Evolutionary conservation across 306 rosid species (phyloP).

Genomic region (Quercus suber): DNA sequence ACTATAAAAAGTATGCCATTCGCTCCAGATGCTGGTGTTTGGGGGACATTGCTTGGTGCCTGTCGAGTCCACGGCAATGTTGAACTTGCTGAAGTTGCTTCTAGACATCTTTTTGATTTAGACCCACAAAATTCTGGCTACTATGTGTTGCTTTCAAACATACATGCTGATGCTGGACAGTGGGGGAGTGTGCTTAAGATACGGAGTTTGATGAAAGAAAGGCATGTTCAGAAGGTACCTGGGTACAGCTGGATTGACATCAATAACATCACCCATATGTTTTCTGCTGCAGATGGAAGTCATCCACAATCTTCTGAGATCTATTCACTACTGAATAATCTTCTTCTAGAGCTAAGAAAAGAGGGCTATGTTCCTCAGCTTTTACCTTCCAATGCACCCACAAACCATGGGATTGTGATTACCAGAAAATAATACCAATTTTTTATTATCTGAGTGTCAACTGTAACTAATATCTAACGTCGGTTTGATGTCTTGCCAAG

Average conservation of each 20-base stretch:
- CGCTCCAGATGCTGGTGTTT: constrained; percentile 78
- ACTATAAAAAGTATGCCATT: constrained; percentile 69
- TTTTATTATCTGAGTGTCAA: neutral
- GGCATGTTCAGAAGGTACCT: constrained; percentile 69
- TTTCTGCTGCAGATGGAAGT: constrained; percentile 70
- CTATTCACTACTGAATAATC: constrained; percentile 46
- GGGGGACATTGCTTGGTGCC: constrained; percentile 89
- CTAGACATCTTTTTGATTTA: constrained; percentile 54
- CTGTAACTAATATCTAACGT: neutral
- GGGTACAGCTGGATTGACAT: constrained; percentile 84
- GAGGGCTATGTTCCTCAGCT: constrained; percentile 77
- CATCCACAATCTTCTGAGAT: constrained; percentile 58
- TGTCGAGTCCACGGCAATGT: constrained; percentile 74
- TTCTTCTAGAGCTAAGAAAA: constrained; percentile 63
- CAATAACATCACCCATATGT: constrained; percentile 63
- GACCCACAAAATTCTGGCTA: constrained; percentile 76
- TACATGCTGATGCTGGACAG: constrained; percentile 68
- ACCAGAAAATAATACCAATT: neutral
- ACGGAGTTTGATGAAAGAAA: constrained; percentile 66
- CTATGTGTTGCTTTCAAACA: constrained; percentile 72
- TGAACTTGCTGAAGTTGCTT: constrained; percentile 66
- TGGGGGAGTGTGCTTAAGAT: constrained; percentile 65
- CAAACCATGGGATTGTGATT: constrained; percentile 35
- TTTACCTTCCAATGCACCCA: constrained; percentile 66
- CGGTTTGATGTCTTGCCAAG: neutral